Base-by-base conservation (phyloP, 176 grass and related monocot species). In the Paspalum notatum region DNA sequence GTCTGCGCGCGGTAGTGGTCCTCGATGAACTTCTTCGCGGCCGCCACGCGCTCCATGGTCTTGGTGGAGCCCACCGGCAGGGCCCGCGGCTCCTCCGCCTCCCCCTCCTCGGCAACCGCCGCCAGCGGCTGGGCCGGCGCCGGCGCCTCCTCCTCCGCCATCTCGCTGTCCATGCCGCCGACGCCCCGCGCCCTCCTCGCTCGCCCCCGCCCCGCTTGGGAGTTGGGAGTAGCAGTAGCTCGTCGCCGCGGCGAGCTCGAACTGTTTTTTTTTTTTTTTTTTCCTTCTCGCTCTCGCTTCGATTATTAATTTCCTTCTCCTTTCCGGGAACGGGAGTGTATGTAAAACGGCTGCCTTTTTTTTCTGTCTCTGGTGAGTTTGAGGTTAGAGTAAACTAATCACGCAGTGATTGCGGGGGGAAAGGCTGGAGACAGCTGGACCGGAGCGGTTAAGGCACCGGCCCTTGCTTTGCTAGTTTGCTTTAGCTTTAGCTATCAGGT, bases 1-100 rank as follows among this genome's bases (percentile, higher is more conserved):
- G 25, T 87, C 72, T 89, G 89, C 80, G 86, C 55, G 39, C 80
- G 82, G 87, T 96, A 92, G 85, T 96, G 90, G 62, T 92, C 86
- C 90, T 96, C 90, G 63, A 96, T 96, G 71, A 90, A 92, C 93
- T 96, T 86, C 85, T 96, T 96, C 52, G 93, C 90, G 24, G 90
- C 93, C 47, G 90, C 93, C 26, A 92, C 93, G 75, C 93, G 82
- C 85, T 96, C 93, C 84, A 88, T 86, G 25, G 93, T 92, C 75
- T 68, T 76, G 68, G 68, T 92, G 24, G 93, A 96, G 10, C 88
- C 71, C 41, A 82, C 87, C 40, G 85, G 60, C 82, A 80, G 6
- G 22, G 27, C 80, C 40, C 65, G 54, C 80, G 76, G 71, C 64
- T 17, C 10, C 38, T 12, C 56, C 38, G 13, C 82, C 18, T 71